Evolutionary conservation across 257 asterid genomes (phyloP), one percentile per base, ranked within the genome.

Genomic region (Lithospermum erythrorhizon): DNA sequence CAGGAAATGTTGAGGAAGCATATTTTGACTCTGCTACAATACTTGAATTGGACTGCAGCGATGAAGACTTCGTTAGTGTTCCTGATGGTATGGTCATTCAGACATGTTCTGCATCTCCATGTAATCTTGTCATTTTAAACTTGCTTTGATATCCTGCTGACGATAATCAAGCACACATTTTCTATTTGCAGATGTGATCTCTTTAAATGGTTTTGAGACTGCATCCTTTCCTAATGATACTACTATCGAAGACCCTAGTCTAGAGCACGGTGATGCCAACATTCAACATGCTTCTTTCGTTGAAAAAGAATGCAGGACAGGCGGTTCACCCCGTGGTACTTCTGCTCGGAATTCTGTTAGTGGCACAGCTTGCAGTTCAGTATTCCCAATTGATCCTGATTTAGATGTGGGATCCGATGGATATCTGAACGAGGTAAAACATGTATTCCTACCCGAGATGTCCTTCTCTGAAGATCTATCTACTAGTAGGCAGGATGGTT

Each of bases 11-110:
- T 23, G 96, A 91, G 67, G 45, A 35, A 35, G 76, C 90, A 48
- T 85, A 94, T 93, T 82, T 71, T 65, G 98, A 91, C 59, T 83
- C 94, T 16, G 95, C 78, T 58, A 75, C 79, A 10, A 76, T 49
- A n/a, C 74, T 75, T 24, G 95, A 78, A 48, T 91, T 96, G 5
- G 96, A 83, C 6, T 69, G 93, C 47, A 95, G 87, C 17, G 96
- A 85, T 18, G 97, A 90, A 47, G 45, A 35, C 45, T 90, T 81
- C 68, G 84, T 83, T 70, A 90, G 97, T 19, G 85, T 90, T 55
- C 96, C 79, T 76, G 97, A 90, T 64, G 97, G 97, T 85, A 65
- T 76, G 79, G 22, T 35, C 13, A 35, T 35, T 35, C 45, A 35
- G 45, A 35, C 45, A 35, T 35, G 45, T 35, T 35, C 45, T 35